Conservation (phyloP, 1,284 basidiomycete genomes). For the Naganishia sp. region DNA sequence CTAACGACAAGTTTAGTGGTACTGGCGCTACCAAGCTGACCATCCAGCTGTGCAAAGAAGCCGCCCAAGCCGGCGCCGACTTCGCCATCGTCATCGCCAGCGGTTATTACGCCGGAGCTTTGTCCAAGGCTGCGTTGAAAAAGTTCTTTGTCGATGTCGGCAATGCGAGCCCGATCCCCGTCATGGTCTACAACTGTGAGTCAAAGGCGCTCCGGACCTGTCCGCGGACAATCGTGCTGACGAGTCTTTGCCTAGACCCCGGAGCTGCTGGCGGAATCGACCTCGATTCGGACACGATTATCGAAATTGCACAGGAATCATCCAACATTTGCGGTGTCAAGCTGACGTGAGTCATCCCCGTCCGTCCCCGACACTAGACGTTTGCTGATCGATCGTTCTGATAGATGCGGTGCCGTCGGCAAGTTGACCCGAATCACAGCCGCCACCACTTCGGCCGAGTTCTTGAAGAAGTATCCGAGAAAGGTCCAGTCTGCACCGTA, state of each 20-base stretch:
- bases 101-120: conserved; percentile 79
- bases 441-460: conserved; percentile 63
- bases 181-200: conserved; percentile 88
- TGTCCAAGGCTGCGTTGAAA: conserved; percentile 69
- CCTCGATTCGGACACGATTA: conserved; percentile 79
- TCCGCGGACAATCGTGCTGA: not conserved
- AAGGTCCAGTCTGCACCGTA: conserved; percentile 62
- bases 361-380: not conserved
- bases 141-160: conserved; percentile 75
- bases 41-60: conserved; percentile 68
- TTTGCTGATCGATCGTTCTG: conserved; percentile 6
- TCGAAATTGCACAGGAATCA: conserved; percentile 66
- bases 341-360: conserved; percentile 66
- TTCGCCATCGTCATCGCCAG: conserved; percentile 77
- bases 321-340: conserved; percentile 72
- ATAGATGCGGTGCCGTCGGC: conserved; percentile 82
- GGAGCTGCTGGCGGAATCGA: conserved; percentile 80
- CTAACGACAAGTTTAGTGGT: conserved; percentile 54
- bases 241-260: conserved; percentile 61
- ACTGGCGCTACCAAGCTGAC: conserved; percentile 78
- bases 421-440: conserved; percentile 81
- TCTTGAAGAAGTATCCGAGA: conserved; percentile 64
- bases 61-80: conserved; percentile 79
- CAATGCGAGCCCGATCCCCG: conserved; percentile 75
- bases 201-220: conserved; percentile 16